These are phyloP conservation scores for Eleusine indica DNA, from an alignment of 176 grass and related monocot species.

Conservation along the genomic window DNA sequence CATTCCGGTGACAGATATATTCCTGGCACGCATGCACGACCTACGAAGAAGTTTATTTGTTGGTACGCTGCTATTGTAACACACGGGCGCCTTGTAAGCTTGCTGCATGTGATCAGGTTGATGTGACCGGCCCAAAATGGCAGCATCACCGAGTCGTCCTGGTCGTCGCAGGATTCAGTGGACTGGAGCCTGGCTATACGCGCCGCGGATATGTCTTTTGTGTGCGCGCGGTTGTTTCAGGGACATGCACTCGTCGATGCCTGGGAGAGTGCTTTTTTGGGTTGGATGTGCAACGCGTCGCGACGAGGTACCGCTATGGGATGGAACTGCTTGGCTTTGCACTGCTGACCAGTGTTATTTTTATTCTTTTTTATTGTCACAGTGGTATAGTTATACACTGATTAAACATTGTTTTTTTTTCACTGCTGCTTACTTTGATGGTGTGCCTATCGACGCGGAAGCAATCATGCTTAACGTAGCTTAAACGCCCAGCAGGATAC, in stretches of 20 bases:
- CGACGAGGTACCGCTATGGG: too few relatives aligned
- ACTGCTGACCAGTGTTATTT: neutral
- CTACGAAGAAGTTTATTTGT: neutral
- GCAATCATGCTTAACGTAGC: neutral
- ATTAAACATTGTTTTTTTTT: neutral
- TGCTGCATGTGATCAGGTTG: constrained; percentile 11
- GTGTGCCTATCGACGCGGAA: neutral
- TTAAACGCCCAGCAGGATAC: too few relatives aligned
- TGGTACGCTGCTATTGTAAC: neutral
- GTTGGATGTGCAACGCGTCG: too few relatives aligned
- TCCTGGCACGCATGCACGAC: neutral
- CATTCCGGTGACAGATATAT: too few relatives aligned
- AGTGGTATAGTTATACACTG: too few relatives aligned
- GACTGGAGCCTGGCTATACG: too few relatives aligned
- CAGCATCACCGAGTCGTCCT: neutral
- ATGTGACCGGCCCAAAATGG: neutral
- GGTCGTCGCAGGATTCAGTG: neutral
- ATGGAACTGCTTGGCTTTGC: neutral
- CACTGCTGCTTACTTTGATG: neutral
- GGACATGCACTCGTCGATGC: neutral
- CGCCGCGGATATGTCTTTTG: too few relatives aligned
- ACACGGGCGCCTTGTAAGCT: constrained; percentile 33
- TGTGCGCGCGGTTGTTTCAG: neutral
- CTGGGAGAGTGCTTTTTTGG: too few relatives aligned
- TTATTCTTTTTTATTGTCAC: too few relatives aligned